Percentiles rank a stretch among this genome's conserved stretches.
Evolutionary conservation across 2,329 filamentous ascomycete genomes (phyloP).

Genomic region (Biscogniauxia sp.): DNA sequence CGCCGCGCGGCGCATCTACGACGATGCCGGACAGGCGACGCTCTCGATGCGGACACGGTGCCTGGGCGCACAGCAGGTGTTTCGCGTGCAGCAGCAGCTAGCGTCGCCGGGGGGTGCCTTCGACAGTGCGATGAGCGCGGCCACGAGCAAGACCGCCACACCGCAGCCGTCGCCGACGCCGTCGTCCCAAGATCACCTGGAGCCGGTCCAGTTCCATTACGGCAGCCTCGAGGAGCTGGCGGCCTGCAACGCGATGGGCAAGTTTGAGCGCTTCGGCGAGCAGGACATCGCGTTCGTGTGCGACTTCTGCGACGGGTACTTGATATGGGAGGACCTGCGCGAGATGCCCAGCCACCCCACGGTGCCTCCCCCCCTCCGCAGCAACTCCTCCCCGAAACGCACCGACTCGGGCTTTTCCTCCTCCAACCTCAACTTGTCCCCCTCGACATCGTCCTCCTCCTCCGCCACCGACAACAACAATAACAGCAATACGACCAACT

Average conservation of each 20-base stretch:
- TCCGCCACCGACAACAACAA: slow-evolving; percentile 19
- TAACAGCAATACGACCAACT: slow-evolving; percentile 35
- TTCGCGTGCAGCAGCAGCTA: slow-evolving; percentile 45
- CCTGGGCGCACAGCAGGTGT: slow-evolving; percentile 55
- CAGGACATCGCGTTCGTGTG: slow-evolving; percentile 57
- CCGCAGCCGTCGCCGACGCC: slow-evolving; percentile 9
- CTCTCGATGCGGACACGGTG: slow-evolving; percentile 45
- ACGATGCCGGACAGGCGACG: slow-evolving; percentile 41
- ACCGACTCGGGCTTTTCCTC: too few species aligned
- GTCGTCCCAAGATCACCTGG: slow-evolving; percentile 1
- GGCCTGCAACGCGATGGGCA: slow-evolving; percentile 51
- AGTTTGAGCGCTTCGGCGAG: slow-evolving; percentile 55
- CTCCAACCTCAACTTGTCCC: not conserved
- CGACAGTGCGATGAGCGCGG: not conserved
- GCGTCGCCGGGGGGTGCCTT: slow-evolving; percentile 3
- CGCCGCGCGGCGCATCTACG: slow-evolving; percentile 54
- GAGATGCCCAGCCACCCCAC: slow-evolving; percentile 48
- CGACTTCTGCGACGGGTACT: slow-evolving; percentile 60
- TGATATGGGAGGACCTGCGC: slow-evolving; percentile 57
- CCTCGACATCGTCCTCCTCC: slow-evolving; percentile 1
- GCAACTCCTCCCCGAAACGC: not conserved
- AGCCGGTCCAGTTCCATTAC: slow-evolving; percentile 5
- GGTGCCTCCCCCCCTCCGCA: slow-evolving; percentile 25
- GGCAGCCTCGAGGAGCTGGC: slow-evolving; percentile 46
- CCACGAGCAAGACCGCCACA: not conserved